Base-by-base conservation (phyloP, 805 yeast species). In the Nakazawaea anatomiae region DNA sequence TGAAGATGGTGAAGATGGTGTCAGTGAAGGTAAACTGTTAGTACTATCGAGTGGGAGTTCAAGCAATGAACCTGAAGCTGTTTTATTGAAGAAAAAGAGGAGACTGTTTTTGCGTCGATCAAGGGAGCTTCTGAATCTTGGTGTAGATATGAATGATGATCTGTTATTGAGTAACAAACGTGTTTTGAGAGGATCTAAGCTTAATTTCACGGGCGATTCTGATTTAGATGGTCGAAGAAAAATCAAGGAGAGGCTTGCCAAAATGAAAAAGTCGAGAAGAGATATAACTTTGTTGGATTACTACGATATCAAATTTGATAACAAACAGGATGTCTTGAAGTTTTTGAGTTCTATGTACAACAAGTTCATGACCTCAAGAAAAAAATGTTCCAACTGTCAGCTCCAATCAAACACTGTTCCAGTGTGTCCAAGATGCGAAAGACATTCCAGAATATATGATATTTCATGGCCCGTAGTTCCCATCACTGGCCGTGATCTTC, bases 401-500 rank as follows among this genome's bases (percentile, higher is more conserved):
- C 41, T 44, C n/a, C 10, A 10, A 6, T 35, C 47, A 5, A 25
- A 25, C 18, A 35, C 39, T 14, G 39, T 27, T 5, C 47, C 47
- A 7, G n/a, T 18, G 8, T 65, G 69, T 47, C 60, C 56, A 5
- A 51, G 66, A 18, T 65, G 69, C 48, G 41, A 44, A 0, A 53
- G 69, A 2, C 69, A 65, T 52, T 60, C 54, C 31, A 42, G 42
- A 29, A n/a, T 65, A 6, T 65, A 42, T 45, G 55, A 55, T 2
- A 11, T 57, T 6, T 59, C 60, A 8, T 44, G 47, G 47, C 47
- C 47, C 25, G 28, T n/a, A 4, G 41, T 44, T 6, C 32, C 47
- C 4, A 35, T 7, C 18, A 35, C 47, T 8, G 18, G 28, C 1
- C 27, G 32, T 14, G 29, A 43, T 8, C 29, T 43, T 14, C 9